These are phyloP conservation scores for Inga leiocalycina DNA, from an alignment of 306 rosid genomes.

Conservation along the genomic window DNA sequence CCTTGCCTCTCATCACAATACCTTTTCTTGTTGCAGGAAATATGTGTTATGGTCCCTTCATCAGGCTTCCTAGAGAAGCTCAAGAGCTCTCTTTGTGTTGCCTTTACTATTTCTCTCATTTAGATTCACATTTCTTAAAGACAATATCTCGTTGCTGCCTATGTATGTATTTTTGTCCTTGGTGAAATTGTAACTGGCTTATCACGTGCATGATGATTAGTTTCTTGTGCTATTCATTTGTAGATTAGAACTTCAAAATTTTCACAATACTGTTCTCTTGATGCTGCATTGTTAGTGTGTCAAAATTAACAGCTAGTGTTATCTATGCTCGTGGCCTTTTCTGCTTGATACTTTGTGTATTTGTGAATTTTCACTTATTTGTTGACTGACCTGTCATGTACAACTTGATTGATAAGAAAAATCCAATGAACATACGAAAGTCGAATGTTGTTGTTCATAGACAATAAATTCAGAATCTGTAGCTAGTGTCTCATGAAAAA, in stretches of 20 bases:
- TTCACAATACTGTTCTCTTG: not conserved
- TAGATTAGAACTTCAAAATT: not conserved
- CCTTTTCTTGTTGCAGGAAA: slow-evolving; percentile 56
- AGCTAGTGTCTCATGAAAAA: not conserved
- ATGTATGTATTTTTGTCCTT: slow-evolving; percentile 52
- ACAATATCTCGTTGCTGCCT: slow-evolving; percentile 78
- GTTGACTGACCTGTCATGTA: not conserved
- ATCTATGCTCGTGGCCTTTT: not conserved
- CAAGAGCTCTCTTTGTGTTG: slow-evolving; percentile 83
- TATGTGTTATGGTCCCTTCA: slow-evolving; percentile 66
- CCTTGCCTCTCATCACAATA: slow-evolving; percentile 31
- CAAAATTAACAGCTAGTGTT: not conserved
- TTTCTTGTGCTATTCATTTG: not conserved
- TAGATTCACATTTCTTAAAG: slow-evolving; percentile 61
- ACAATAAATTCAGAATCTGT: not conserved
- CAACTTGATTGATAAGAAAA: not conserved
- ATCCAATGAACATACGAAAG: not conserved
- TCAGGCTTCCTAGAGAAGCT: slow-evolving; percentile 69
- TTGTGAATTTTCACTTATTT: not conserved
- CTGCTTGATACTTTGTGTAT: not conserved
- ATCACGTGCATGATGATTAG: slow-evolving; percentile 7
- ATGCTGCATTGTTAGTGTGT: not conserved
- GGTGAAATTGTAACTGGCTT: slow-evolving; percentile 11
- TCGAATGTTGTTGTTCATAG: not conserved
- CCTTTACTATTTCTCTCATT: slow-evolving; percentile 65